phyloP scores from a whole-genome alignment of 1,284 basidiomycete species.

The Ustilago trichophora region DNA sequence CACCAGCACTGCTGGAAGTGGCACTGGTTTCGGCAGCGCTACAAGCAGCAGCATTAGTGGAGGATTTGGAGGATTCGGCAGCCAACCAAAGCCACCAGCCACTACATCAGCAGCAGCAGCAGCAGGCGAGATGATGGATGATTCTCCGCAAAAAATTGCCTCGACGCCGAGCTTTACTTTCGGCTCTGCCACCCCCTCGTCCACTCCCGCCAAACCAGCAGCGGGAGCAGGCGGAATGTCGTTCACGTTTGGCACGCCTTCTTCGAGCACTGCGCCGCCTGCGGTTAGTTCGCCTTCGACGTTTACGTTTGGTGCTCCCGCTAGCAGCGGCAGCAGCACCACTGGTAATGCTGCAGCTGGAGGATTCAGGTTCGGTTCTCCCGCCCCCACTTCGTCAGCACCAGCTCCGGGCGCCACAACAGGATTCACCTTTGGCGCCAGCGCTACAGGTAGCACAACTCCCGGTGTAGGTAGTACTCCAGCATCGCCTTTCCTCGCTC shows the following conservation, averaged over 20 bases:
- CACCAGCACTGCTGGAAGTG: not conserved
- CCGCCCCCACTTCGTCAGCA: no score
- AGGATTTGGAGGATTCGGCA: slow-evolving; percentile 26
- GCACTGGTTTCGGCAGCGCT: slow-evolving; percentile 6
- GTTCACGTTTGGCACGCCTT: slow-evolving; percentile 25
- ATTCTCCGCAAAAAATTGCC: slow-evolving; percentile 21
- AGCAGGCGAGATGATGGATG: slow-evolving; percentile 48
- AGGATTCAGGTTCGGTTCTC: no score
- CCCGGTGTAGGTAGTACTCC: slow-evolving; percentile 24
- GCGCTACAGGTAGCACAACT: slow-evolving; percentile 19
- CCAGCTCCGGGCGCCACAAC: not conserved
- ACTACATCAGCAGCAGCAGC: not conserved
- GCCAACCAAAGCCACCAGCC: slow-evolving; percentile 2
- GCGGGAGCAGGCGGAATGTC: slow-evolving; percentile 1
- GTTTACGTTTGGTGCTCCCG: slow-evolving; percentile 26
- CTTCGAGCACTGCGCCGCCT: no score
- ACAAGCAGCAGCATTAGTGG: not conserved
- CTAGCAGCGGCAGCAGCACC: no score
- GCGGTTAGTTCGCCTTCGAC: slow-evolving; percentile 3
- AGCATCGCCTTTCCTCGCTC: slow-evolving; percentile 23
- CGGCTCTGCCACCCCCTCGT: slow-evolving; percentile 18
- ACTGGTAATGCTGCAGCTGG: no score
- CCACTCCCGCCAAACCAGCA: no score
- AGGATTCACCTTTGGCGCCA: slow-evolving; percentile 35
- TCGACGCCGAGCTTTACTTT: slow-evolving; percentile 34